Percentiles rank a stretch among this genome's conserved stretches.
phyloP scores from a whole-genome alignment of 1,139 yeast genomes.

The Magnusiomyces ingens region DNA sequence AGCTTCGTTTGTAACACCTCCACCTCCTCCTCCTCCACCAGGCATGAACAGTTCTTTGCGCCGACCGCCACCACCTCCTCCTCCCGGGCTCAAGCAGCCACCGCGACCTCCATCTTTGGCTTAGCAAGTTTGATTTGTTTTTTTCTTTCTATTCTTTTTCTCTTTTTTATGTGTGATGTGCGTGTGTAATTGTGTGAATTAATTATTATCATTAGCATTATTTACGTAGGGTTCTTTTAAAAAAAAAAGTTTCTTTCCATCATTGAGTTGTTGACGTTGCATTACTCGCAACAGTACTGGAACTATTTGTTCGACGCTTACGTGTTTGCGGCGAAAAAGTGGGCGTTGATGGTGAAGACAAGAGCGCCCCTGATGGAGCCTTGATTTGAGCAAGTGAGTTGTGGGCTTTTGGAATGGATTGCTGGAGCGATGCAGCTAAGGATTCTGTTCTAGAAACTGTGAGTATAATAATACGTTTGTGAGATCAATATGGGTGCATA shows the following conservation, averaged over 20 bases:
- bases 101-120: slow-evolving; percentile 14
- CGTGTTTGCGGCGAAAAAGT: too few species aligned
- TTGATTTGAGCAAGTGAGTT: neutral
- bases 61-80: slow-evolving; percentile 11
- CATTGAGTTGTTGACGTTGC: too few species aligned
- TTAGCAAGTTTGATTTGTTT: neutral
- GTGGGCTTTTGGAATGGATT: neutral
- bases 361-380: too few species aligned
- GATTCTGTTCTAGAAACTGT: too few species aligned
- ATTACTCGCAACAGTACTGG: too few species aligned
- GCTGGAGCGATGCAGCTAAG: neutral
- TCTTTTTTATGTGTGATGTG: too few species aligned
- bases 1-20: slow-evolving; percentile 5
- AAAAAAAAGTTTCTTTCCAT: too few species aligned
- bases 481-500: neutral
- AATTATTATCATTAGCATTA: too few species aligned
- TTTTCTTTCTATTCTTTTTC: neutral
- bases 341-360: too few species aligned
- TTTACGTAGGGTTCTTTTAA: too few species aligned
- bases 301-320: too few species aligned
- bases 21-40: slow-evolving; percentile 10
- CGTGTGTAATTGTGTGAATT: too few species aligned
- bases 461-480: neutral
- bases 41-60: neutral
- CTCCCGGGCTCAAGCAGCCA: slow-evolving; percentile 12